phyloP scores from a whole-genome alignment of 345 rosid species.

The Populus euphratica region DNA sequence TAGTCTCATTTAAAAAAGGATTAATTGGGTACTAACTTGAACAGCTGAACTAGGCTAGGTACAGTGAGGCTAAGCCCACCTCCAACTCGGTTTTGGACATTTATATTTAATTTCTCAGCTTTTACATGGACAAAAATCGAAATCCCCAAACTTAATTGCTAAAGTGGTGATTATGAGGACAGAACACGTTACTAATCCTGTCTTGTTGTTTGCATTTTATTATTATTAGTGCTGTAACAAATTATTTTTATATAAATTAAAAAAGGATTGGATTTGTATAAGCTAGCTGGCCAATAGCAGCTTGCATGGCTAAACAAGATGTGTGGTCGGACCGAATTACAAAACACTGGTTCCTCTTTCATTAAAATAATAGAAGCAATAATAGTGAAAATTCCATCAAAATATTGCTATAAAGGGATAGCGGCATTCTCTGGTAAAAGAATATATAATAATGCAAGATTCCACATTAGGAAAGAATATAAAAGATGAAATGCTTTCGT shows the following conservation, averaged over 20 bases:
- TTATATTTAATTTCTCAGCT: no score
- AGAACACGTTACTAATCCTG: not conserved
- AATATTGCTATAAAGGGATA: constrained; percentile 21
- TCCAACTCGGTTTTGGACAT: no score
- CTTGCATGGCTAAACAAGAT: not conserved
- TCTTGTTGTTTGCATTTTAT: not conserved
- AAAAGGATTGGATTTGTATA: not conserved
- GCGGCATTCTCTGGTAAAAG: constrained; percentile 5
- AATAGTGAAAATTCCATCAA: constrained; percentile 9
- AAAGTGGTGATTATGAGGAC: not conserved
- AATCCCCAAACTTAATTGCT: not conserved
- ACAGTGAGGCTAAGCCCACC: no score
- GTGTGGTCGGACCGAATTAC: not conserved
- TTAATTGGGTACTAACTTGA: no score
- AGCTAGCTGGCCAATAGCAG: not conserved
- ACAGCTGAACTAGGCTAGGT: no score
- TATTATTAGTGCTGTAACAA: no score
- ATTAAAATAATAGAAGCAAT: constrained; percentile 13
- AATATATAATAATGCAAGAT: not conserved
- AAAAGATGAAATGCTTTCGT: not conserved
- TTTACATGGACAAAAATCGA: no score
- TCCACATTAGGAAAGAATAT: constrained; percentile 34
- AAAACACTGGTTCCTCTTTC: not conserved
- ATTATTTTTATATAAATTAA: no score
- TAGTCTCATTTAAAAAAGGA: no score